These are phyloP conservation scores for Penicillium sp. DNA, from an alignment of 2,329 filamentous ascomycete species.

Conservation along the genomic window DNA sequence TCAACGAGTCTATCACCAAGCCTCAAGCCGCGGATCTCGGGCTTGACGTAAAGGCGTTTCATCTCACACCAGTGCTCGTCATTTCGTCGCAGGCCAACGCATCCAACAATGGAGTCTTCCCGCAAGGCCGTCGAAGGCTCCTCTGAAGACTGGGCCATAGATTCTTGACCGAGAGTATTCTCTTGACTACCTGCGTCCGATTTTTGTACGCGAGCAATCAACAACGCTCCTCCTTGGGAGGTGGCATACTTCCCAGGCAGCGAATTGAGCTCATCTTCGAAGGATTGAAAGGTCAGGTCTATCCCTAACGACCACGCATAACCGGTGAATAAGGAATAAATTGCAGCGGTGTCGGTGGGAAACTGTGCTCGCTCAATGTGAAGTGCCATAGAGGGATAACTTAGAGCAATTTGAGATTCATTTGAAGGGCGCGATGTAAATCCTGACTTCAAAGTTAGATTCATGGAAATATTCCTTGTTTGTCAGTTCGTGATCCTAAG, in stretches of 20 bases:
- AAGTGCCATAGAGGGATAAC: slow-evolving; percentile 12
- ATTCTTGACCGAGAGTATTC: slow-evolving; percentile 8
- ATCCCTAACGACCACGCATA: slow-evolving; percentile 52
- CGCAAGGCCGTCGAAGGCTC: not conserved
- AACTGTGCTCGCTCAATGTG: slow-evolving; percentile 43
- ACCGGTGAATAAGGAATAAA: slow-evolving; percentile 46
- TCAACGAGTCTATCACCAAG: slow-evolving; percentile 53
- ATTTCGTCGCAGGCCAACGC: slow-evolving; percentile 51
- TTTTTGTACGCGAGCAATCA: slow-evolving; percentile 45
- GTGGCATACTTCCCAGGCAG: slow-evolving; percentile 58
- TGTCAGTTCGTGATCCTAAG: no score
- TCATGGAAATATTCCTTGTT: no score
- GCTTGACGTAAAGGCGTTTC: slow-evolving; percentile 59
- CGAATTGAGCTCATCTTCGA: slow-evolving; percentile 52
- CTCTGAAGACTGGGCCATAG: not conserved
- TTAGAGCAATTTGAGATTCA: not conserved
- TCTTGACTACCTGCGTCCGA: not conserved
- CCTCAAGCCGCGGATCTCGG: slow-evolving; percentile 51
- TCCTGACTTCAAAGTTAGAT: not conserved
- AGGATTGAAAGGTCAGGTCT: slow-evolving; percentile 60
- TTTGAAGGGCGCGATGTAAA: not conserved
- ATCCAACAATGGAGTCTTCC: slow-evolving; percentile 43
- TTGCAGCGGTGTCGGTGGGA: slow-evolving; percentile 43
- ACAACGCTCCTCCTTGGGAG: slow-evolving; percentile 48
- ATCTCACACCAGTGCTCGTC: slow-evolving; percentile 50